Percentiles rank a stretch among this genome's conserved stretches.
Evolutionary conservation across 2,329 filamentous ascomycete genomes (phyloP).

Genomic region (Chrysoporthe deuterocubensis): DNA sequence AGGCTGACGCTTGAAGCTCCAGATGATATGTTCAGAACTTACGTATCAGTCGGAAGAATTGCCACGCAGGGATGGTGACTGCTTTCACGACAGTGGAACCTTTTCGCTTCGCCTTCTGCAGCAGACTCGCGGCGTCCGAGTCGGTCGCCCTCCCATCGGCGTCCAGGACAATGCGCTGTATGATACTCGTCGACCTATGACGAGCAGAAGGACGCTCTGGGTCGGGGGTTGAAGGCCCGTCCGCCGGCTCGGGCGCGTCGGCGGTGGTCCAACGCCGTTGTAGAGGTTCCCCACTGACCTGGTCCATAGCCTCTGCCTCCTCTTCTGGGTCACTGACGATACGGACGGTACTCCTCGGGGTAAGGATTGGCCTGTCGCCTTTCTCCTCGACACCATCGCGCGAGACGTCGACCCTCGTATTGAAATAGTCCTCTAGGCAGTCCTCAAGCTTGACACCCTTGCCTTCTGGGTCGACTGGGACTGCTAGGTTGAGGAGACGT

Average conservation of each 20-base stretch:
- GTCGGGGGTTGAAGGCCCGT: conserved; percentile 32
- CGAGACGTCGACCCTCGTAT: conserved; percentile 87
- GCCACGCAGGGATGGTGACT: conserved; percentile 94
- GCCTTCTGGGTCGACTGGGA: conserved; percentile 75
- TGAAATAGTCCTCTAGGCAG: conserved; percentile 93
- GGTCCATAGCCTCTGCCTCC: conserved; percentile 25
- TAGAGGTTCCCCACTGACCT: conserved; percentile 35
- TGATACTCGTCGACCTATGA: conserved; percentile 61
- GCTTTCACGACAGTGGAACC: conserved; percentile 69
- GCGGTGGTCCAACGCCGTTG: conserved; percentile 42
- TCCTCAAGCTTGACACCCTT: conserved; percentile 81
- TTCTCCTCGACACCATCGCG: conserved; percentile 66
- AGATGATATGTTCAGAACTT: conserved; percentile 39
- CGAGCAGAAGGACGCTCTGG: conserved; percentile 43
- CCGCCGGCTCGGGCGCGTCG: conserved; percentile 28
- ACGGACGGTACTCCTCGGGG: conserved; percentile 40
- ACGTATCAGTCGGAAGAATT: conserved; percentile 94
- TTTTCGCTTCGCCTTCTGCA: conserved; percentile 49
- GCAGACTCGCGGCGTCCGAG: conserved; percentile 45
- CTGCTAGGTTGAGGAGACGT: conserved; percentile 84
- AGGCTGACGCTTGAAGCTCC: neutral
- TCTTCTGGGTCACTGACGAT: conserved; percentile 34
- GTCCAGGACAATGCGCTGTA: conserved; percentile 62
- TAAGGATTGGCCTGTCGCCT: conserved; percentile 38
- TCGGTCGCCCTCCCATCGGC: conserved; percentile 51